phyloP scores from a whole-genome alignment of 345 rosid genomes.

The Cochlearia excelsa region DNA sequence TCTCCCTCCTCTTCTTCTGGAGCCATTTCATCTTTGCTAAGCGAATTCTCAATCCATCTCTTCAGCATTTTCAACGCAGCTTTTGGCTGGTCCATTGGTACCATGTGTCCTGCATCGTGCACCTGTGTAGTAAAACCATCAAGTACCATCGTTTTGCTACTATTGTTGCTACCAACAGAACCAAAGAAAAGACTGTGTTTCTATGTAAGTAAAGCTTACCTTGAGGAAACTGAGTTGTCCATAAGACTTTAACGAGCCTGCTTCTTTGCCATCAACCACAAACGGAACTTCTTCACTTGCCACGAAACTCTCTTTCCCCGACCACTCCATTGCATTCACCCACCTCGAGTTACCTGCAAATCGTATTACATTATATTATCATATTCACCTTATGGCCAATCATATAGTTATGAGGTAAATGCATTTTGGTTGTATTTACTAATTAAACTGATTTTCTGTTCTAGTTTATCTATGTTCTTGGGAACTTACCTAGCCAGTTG shows the following conservation, averaged over 20 bases:
- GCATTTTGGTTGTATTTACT: too few relatives aligned
- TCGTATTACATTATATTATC: neutral
- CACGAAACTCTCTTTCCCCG: slow-evolving; percentile 65
- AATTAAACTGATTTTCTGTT: neutral
- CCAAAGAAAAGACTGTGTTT: neutral
- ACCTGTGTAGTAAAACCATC: slow-evolving; percentile 42
- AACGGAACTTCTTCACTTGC: slow-evolving; percentile 67
- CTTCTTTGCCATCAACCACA: slow-evolving; percentile 68
- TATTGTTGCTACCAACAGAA: slow-evolving; percentile 11
- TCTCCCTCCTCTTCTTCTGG: slow-evolving; percentile 24
- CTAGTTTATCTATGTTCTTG: neutral
- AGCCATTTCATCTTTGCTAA: slow-evolving; percentile 29
- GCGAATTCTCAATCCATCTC: slow-evolving; percentile 68
- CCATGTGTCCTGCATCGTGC: slow-evolving; percentile 95
- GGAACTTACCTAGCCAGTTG: slow-evolving; percentile 92
- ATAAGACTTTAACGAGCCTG: slow-evolving; percentile 65
- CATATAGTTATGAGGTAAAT: too few relatives aligned
- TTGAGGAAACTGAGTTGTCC: slow-evolving; percentile 87
- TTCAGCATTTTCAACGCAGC: slow-evolving; percentile 82
- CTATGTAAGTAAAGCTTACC: slow-evolving; percentile 43
- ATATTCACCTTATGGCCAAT: neutral
- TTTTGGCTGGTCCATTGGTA: slow-evolving; percentile 97
- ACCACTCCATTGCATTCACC: slow-evolving; percentile 99
- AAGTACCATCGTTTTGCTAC: neutral
- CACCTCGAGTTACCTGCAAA: slow-evolving; percentile 88